Base-by-base conservation (phyloP, 2,329 filamentous ascomycete genomes). In the Nigrospora osmanthi region DNA sequence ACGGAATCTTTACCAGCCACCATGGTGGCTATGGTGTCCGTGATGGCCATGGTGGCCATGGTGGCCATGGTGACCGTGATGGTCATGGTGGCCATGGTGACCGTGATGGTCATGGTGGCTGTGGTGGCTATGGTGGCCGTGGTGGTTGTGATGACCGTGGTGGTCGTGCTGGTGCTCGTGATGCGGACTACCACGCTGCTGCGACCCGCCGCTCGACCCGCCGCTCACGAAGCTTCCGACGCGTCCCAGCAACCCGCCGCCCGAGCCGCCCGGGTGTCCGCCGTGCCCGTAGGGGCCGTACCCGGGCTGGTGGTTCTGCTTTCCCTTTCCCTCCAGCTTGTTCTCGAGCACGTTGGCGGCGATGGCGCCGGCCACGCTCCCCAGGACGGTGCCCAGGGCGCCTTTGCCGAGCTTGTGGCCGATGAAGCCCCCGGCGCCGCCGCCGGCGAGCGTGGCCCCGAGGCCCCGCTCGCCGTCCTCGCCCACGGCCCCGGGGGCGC, bases 321-420 rank as follows among this genome's bases (percentile, higher is more conserved):
- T 40, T 4, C 41, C 38, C 12, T 47, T 44, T 40, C 40, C 40
- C 57, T 68, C 61, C 9, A 69, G 35, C 45, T 71, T 69, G 43
- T 68, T 54, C 56, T 73, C 71, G 34, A 78, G 56, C 15, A 70
- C 61, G 51, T 80, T 80, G 9, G 77, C 77, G 3, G 70, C 72
- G 12, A 79, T 66, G 0, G 75, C 76, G 19, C 78, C 78, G 11
- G 70, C 73, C 2, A 77, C 67, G 9, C 70, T 63, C 0, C 76
- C 76, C 2, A 72, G 66, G 6, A 79, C 52, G 2, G 76, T 75
- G 19, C 73, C 73, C 33, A 81, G 55, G 40, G 71, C 63, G 7
- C 76, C 75, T 43, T 74, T 73, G 16, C 76, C 75, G 11, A 75
- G 57, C 58, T 80, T 72, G 55, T 79, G 71, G 0, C 71, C 76